These are phyloP conservation scores for Hsuehochloa calcarea DNA, from an alignment of 176 grass and related monocot species.

Conservation along the genomic window DNA sequence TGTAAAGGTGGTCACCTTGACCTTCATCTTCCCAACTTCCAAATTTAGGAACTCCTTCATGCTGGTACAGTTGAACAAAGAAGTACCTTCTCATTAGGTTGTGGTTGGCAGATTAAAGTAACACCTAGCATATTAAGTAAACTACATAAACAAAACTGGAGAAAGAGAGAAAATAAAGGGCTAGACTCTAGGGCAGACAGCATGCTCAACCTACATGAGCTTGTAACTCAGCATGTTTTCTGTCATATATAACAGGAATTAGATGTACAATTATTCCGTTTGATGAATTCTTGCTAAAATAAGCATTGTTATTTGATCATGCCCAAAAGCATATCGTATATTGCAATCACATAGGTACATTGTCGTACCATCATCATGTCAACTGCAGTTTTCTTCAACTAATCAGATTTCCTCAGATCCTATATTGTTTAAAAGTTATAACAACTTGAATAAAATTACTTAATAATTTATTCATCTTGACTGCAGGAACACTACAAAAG, in stretches of 20 bases:
- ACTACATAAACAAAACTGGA: neutral
- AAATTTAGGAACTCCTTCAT: conserved; percentile 72
- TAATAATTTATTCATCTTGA: neutral
- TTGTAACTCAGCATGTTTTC: neutral
- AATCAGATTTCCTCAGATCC: conserved; percentile 1
- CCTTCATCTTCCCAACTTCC: conserved; percentile 65
- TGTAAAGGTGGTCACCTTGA: conserved; percentile 54
- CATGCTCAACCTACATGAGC: neutral
- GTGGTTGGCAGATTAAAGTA: neutral
- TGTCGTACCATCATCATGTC: neutral
- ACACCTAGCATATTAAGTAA: conserved; percentile 2
- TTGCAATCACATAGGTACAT: neutral
- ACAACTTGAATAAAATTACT: neutral
- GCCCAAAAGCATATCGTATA: neutral
- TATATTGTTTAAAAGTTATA: neutral
- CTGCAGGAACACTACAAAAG: neutral
- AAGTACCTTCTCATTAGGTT: conserved; percentile 6
- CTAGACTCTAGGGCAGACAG: neutral
- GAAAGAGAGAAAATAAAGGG: neutral
- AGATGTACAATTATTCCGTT: neutral
- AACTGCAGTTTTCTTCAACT: neutral
- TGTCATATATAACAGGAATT: neutral
- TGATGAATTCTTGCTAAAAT: neutral
- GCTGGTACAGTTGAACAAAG: conserved; percentile 38
- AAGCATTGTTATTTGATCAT: neutral